phyloP scores from a whole-genome alignment of 176 grass and related monocot species.

The Canna indica region DNA sequence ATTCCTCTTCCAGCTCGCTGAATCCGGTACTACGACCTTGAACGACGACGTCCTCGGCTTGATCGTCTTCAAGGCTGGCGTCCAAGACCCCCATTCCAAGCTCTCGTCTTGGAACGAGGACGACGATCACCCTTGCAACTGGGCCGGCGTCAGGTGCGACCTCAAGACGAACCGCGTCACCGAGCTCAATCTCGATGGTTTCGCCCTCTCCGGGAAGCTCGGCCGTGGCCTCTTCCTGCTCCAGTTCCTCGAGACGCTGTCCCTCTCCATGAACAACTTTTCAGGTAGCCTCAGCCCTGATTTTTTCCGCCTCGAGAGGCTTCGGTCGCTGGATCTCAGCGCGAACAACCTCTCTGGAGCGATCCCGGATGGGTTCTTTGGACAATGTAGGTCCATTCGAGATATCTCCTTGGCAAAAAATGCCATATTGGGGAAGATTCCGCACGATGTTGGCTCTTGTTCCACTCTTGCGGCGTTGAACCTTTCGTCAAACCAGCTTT shows the following conservation, averaged over 20 bases:
- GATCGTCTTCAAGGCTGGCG: constrained; percentile 84
- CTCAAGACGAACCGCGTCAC: constrained; percentile 51
- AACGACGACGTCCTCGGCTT: constrained; percentile 90
- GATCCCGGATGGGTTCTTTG: constrained; percentile 62
- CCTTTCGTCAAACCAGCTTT: constrained; percentile 63
- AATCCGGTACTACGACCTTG: constrained; percentile 27
- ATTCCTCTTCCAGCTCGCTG: constrained; percentile 12
- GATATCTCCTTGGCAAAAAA: constrained; percentile 76
- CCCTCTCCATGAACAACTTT: constrained; percentile 70
- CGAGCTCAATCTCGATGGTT: constrained; percentile 49
- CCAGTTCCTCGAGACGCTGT: constrained; percentile 49
- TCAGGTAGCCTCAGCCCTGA: constrained; percentile 58
- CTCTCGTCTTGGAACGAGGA: constrained; percentile 91
- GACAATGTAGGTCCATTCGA: constrained; percentile 52
- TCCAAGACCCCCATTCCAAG: constrained; percentile 57
- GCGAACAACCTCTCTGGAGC: constrained; percentile 51
- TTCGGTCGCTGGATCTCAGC: constrained; percentile 71
- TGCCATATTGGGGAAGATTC: constrained; percentile 53
- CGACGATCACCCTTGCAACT: constrained; percentile 59
- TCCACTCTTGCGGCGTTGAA: constrained; percentile 69
- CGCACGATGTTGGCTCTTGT: constrained; percentile 44
- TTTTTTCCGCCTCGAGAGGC: constrained; percentile 43
- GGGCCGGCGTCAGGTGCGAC: constrained; percentile 66
- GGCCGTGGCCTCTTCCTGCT: constrained; percentile 81
- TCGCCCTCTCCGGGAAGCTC: constrained; percentile 79